Evolutionary conservation across 305 asterid genomes (phyloP).

Genomic region (Fraxinus sp.): DNA sequence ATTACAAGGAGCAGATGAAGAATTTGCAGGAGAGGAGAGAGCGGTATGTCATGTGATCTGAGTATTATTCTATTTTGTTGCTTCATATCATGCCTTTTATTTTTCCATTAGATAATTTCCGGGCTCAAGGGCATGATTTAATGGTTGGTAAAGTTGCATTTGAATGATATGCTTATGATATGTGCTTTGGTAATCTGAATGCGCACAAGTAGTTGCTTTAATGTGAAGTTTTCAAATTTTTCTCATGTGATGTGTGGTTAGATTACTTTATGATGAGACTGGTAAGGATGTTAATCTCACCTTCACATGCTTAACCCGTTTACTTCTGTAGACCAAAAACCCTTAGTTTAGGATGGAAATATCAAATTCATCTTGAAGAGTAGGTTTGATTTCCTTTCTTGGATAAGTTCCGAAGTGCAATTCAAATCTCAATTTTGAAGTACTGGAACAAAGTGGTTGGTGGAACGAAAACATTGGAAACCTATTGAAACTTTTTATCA

Average conservation of each 20-base stretch:
- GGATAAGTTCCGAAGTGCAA: neutral
- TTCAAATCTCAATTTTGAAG: neutral
- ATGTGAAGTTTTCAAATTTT: neutral
- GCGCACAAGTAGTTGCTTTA: neutral
- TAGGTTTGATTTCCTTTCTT: neutral
- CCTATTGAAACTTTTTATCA: neutral
- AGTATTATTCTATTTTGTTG: conserved; percentile 9
- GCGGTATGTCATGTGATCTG: conserved; percentile 49
- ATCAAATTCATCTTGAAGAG: neutral
- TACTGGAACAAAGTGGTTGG: neutral
- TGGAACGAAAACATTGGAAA: neutral
- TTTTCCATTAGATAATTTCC: neutral
- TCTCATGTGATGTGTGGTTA: neutral
- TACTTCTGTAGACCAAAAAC: neutral
- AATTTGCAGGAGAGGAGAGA: conserved; percentile 90
- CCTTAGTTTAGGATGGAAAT: neutral
- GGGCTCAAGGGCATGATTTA: neutral
- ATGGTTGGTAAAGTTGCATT: neutral
- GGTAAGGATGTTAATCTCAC: neutral
- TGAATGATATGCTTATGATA: neutral
- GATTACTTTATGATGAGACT: neutral
- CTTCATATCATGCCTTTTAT: neutral
- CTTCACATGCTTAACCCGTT: neutral
- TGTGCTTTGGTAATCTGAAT: neutral
- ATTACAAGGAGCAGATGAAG: conserved; percentile 92